Base-by-base conservation (phyloP, 73 alveolate genomes). In the Paramecium bursaria region DNA sequence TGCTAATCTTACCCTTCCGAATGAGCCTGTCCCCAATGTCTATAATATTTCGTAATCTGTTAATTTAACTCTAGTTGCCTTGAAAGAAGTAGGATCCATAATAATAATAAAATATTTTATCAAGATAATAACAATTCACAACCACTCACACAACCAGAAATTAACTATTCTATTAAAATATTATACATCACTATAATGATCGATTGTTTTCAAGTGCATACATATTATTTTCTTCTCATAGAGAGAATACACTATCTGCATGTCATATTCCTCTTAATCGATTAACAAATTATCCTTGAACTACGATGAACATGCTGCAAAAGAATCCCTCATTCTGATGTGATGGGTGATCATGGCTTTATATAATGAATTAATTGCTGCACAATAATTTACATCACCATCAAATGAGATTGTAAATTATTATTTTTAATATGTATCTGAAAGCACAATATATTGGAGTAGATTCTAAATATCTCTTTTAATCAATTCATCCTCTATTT, bases 1-100 rank as follows among this genome's bases (percentile, higher is more conserved):
- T 46, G 85, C 91, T 85, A 85, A 35, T 67, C 87, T 74, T 9
- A 85, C 91, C 11, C 91, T 47, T 4, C 91, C 91, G 50, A 85
- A 85, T 4, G 91, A 85, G 22, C 91, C 91, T n/a, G 91, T 85
- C 10, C 91, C 91, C 25, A 85, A 50, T 14, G 91, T 85, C 11
- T 85, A 30, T 27, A 57, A 50, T 23, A 57, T 57, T 31, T 57
- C 76, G 15, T 23, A 57, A 31, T 57, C 76, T 57, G 33, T 22
- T 14, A 67, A 23, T 17, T 39, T 67, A 14, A 15, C 23, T 67
- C 42, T 13, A 0, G 22, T 39, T n/a, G 54, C 82, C 11, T 35
- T 35, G 50, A 67, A 39, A 17, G 46, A 0, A 15, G 54, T 39
- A 17, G 31, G 42, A 67, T 67, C 82, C 82, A 67, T 67, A 23